A percentile compares a stretch with the other conserved stretches of the same genome.
Conservation (phyloP, 306 rosid species). For the Neltuma alba region DNA sequence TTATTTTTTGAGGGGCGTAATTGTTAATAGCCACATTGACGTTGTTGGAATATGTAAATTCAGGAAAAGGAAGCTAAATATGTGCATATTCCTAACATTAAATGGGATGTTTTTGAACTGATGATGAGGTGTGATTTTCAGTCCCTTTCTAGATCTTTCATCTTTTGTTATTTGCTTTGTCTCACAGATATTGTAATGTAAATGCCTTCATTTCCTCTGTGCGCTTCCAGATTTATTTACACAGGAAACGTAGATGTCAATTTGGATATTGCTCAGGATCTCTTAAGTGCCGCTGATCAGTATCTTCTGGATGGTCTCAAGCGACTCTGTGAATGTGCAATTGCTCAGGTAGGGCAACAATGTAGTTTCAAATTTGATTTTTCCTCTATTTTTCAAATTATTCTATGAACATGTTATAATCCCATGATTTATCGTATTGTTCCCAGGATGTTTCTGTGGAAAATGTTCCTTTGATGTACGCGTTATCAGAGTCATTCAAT, state of each 20-base stretch:
- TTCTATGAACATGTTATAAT: neutral
- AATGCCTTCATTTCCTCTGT: slow-evolving; percentile 13
- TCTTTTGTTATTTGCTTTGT: neutral
- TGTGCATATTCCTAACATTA: slow-evolving; percentile 85
- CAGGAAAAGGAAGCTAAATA: slow-evolving; percentile 55
- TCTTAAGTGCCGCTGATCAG: slow-evolving; percentile 78
- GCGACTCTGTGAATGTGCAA: slow-evolving; percentile 57
- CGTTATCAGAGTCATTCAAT: slow-evolving; percentile 60
- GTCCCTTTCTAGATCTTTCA: neutral
- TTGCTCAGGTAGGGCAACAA: slow-evolving; percentile 56
- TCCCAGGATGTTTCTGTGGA: slow-evolving; percentile 56
- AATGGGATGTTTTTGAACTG: slow-evolving; percentile 82
- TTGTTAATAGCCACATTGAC: slow-evolving; percentile 13
- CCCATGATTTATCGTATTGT: neutral
- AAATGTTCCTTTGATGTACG: slow-evolving; percentile 54
- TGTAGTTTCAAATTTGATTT: neutral
- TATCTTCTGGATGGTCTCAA: slow-evolving; percentile 73
- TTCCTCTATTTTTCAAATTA: neutral
- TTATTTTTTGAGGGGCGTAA: neutral
- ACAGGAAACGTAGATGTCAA: slow-evolving; percentile 56
- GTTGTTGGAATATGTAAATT: slow-evolving; percentile 16
- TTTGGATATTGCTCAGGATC: slow-evolving; percentile 59
- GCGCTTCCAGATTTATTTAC: slow-evolving; percentile 59
- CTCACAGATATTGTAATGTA: neutral
- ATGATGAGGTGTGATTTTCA: slow-evolving; percentile 75